Base-by-base conservation (phyloP, 371 early-diverging fungal genomes). In the Mortierella sp. region DNA sequence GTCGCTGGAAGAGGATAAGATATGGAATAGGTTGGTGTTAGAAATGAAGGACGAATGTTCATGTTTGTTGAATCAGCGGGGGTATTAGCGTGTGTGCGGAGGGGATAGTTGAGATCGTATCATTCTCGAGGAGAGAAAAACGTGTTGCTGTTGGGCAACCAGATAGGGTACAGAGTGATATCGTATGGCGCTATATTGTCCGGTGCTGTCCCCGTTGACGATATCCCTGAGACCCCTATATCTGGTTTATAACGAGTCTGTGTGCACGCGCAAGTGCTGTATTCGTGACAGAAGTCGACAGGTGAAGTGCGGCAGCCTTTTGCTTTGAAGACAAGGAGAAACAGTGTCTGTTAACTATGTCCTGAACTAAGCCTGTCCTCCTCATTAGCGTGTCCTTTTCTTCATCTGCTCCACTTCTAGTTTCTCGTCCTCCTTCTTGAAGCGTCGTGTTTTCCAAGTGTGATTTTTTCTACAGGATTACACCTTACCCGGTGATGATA, bases 401-500 rank as follows among this genome's bases (percentile, higher is more conserved):
- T 13, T 31, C 63, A 8, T 8, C 68, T 6, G 19, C 9, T 2
- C 10, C 16, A 8, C 38, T 42, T 65, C 2, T 38, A 38, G 42
- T 38, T 16, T 65, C 34, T 65, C 19, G 34, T 10, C 3, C 8
- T 2, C 21, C 10, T 24, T 54, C 21, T 5, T n/a, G 24, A 50
- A 50, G 50, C 50, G 16, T 50, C 13, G 50, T 13, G 50, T 50
- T 11, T 50, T 13, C 16, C 47, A 16, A 16, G 13, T 50, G 14
- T 50, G 50, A 0, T 11, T 50, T 50, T 26, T 52, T 21, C 52
- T 42, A n/a, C 21, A n/a, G 11, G 13, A 19, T 5, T 16, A 19
- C 31, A 47, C 77, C 89, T 38, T 84, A 88, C 94, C 94, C 92
- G 78, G 91, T 88, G 82, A 95, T 87, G 80, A 94, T 87, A 89